These are phyloP conservation scores for Penicillium pulvis DNA, from an alignment of 495 filamentous ascomycete species.

Conservation along the genomic window DNA sequence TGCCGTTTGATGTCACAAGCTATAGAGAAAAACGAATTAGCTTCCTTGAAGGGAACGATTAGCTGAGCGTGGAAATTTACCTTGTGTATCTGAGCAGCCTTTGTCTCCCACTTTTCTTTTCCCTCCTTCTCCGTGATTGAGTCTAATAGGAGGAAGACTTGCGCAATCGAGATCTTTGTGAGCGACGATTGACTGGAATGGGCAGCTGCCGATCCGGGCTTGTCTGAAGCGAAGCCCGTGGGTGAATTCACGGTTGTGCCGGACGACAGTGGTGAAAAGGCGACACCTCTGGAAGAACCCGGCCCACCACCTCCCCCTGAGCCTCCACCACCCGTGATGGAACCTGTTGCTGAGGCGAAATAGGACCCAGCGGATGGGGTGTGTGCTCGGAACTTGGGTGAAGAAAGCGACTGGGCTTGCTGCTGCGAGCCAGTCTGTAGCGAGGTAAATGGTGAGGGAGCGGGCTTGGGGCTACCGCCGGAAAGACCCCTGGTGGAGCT, in stretches of 20 bases:
- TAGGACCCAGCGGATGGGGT: conserved; percentile 62
- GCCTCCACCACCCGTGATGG: conserved; percentile 61
- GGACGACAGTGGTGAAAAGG: conserved; percentile 65
- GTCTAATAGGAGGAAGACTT: conserved; percentile 91
- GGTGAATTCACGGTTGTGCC: conserved; percentile 64
- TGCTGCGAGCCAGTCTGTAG: conserved; percentile 64
- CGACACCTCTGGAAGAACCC: conserved; percentile 55
- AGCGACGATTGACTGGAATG: conserved; percentile 55
- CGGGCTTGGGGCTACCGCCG: conserved; percentile 53
- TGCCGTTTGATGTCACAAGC: conserved; percentile 93
- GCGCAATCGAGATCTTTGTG: conserved; percentile 87
- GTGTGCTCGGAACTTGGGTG: conserved; percentile 60
- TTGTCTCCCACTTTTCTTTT: conserved; percentile 89
- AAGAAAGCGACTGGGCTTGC: conserved; percentile 56
- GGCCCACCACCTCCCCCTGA: conserved; percentile 61
- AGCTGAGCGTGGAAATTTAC: conserved; percentile 50
- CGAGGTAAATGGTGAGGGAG: conserved; percentile 54
- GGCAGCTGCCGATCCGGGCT: conserved; percentile 45
- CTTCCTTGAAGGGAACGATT: neutral
- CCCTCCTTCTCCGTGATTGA: conserved; percentile 90
- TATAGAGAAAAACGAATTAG: conserved; percentile 38
- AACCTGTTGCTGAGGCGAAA: conserved; percentile 56
- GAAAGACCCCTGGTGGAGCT: conserved; percentile 50
- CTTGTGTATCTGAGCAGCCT: conserved; percentile 87
- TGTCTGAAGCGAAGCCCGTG: conserved; percentile 56